These are phyloP conservation scores for Hibiscus tridactylites DNA, from an alignment of 345 rosid species.

Conservation along the genomic window DNA sequence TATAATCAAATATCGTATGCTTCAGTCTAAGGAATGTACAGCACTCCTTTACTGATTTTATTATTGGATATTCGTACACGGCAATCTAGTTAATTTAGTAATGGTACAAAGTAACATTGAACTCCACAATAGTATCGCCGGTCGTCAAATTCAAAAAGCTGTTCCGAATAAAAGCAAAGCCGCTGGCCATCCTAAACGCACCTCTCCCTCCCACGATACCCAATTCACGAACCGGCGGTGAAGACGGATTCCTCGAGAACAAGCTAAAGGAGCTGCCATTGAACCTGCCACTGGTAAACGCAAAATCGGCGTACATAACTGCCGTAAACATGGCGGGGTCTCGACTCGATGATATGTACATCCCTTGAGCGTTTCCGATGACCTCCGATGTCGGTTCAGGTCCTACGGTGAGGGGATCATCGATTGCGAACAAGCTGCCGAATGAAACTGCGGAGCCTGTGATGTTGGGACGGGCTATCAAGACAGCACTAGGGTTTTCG, in stretches of 20 bases:
- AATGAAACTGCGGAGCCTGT: constrained; percentile 8
- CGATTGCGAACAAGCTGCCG: constrained; percentile 28
- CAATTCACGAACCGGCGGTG: constrained; percentile 6
- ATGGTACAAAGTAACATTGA: constrained; percentile 27
- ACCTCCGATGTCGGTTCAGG: constrained; percentile 22
- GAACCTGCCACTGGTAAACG: constrained; percentile 26
- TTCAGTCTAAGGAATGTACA: too few species aligned
- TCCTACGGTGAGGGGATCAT: constrained; percentile 37
- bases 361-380: constrained; percentile 38
- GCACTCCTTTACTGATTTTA: too few species aligned
- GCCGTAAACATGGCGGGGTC: constrained; percentile 12
- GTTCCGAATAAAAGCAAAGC: constrained; percentile 24
- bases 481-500: constrained; percentile 20
- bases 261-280: constrained; percentile 40
- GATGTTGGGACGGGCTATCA: constrained; percentile 9
- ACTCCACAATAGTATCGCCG: constrained; percentile 33
- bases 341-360: constrained; percentile 27
- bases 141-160: constrained; percentile 17
- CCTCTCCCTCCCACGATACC: constrained; percentile 26
- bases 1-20: too few species aligned
- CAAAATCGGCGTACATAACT: constrained; percentile 30
- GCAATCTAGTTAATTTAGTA: not conserved
- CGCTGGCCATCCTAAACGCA: constrained; percentile 35
- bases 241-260: constrained; percentile 36
- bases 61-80: too few species aligned